Percentiles rank a stretch among this genome's conserved stretches.
These are phyloP conservation scores for Schwanniomyces pseudopolymorphus DNA, from an alignment of 805 yeast species.

Conservation along the genomic window DNA sequence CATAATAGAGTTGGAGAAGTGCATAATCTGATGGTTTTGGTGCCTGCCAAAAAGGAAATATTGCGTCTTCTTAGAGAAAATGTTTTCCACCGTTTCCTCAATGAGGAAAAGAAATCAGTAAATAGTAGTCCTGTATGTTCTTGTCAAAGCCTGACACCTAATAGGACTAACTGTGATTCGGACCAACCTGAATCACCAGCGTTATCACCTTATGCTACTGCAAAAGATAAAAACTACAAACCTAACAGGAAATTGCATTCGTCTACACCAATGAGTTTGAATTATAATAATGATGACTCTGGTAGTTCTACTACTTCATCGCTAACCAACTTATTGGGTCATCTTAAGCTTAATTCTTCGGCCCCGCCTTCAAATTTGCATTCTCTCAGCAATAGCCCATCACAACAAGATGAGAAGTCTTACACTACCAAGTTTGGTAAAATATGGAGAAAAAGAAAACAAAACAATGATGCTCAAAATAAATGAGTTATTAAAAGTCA, in stretches of 20 bases:
- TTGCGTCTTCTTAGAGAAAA: slow-evolving; percentile 35
- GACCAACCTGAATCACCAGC: neutral
- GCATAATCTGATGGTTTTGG: slow-evolving; percentile 26
- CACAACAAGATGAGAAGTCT: neutral
- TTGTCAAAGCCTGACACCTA: neutral
- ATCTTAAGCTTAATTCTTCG: slow-evolving; percentile 9
- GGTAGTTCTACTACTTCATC: slow-evolving; percentile 8
- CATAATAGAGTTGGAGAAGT: slow-evolving; percentile 12
- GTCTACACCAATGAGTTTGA: neutral
- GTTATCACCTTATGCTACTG: neutral
- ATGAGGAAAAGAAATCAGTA: slow-evolving; percentile 1
- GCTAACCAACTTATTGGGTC: slow-evolving; percentile 14
- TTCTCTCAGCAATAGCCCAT: slow-evolving; percentile 1
- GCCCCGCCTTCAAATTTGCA: neutral
- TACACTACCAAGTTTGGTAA: slow-evolving; percentile 4
- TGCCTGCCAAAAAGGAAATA: slow-evolving; percentile 30
- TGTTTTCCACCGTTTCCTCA: slow-evolving; percentile 22
- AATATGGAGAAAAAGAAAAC: slow-evolving; percentile 7
- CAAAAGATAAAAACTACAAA: neutral
- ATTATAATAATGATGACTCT: neutral
- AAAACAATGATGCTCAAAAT: neutral
- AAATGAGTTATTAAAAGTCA: too few relatives aligned
- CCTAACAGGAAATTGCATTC: neutral
- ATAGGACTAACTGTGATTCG: neutral
- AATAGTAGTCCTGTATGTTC: neutral